Evolutionary conservation across 768 basidiomycete genomes (phyloP).

Genomic region (Termitomyces titanicus): DNA sequence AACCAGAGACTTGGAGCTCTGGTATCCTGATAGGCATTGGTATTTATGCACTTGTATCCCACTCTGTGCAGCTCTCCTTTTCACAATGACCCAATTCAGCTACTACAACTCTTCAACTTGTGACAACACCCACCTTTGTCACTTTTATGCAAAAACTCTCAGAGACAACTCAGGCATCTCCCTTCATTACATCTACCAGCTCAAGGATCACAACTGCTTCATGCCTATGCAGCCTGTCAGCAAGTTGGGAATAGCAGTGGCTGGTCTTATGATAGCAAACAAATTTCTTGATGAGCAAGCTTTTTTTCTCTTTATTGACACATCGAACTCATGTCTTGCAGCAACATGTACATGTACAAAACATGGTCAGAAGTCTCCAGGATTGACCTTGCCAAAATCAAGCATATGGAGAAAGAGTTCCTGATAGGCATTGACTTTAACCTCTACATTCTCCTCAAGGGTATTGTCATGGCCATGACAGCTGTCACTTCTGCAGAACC

Average conservation of each 20-base stretch:
- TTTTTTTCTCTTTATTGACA: constrained; percentile 4
- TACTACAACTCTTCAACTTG: constrained; percentile 67
- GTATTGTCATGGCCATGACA: constrained; percentile 72
- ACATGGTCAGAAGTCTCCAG: constrained; percentile 95
- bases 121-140: constrained; percentile 71
- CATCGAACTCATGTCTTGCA: constrained; percentile 26
- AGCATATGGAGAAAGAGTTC: constrained; percentile 91
- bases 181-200: constrained; percentile 83
- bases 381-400: constrained; percentile 80
- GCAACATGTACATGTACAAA: constrained; percentile 97
- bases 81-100: constrained; percentile 33
- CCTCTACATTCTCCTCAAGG: constrained; percentile 81
- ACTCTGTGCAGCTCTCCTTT: constrained; percentile 37
- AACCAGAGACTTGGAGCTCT: no score
- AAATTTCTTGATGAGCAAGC: constrained; percentile 95
- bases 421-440: constrained; percentile 76
- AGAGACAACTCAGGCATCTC: constrained; percentile 91
- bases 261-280: constrained; percentile 94
- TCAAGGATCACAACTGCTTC: constrained; percentile 72
- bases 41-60: constrained; percentile 32
- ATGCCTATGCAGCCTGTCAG: constrained; percentile 77
- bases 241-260: constrained; percentile 86
- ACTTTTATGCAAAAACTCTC: constrained; percentile 90
- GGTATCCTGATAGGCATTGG: no score
- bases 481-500: constrained; percentile 43